phyloP scores from a whole-genome alignment of 805 yeast genomes.

The Komagataella pseudopastoris region DNA sequence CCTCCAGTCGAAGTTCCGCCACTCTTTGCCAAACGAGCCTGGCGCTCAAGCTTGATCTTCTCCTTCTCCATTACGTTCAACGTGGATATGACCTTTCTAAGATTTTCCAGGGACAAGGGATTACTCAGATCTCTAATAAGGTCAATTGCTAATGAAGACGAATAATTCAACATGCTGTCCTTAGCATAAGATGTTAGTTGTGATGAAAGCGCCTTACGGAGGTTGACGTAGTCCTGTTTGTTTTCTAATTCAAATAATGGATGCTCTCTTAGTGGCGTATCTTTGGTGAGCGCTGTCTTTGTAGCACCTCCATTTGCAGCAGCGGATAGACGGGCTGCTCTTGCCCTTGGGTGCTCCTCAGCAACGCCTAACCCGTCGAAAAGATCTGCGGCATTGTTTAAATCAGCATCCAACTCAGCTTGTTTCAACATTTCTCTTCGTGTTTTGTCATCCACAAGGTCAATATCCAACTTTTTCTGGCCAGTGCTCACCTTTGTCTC shows the following conservation, averaged over 20 bases:
- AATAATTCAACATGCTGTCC: slow-evolving; percentile 51
- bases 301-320: slow-evolving; percentile 21
- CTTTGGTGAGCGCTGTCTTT: slow-evolving; percentile 29
- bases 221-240: slow-evolving; percentile 66
- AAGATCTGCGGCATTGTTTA: slow-evolving; percentile 86
- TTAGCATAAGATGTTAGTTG: slow-evolving; percentile 48
- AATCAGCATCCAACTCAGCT: slow-evolving; percentile 76
- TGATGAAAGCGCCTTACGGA: slow-evolving; percentile 59
- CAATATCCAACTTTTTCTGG: slow-evolving; percentile 39
- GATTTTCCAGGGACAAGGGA: slow-evolving; percentile 72
- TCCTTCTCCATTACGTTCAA: slow-evolving; percentile 71
- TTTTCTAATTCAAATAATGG: slow-evolving; percentile 79
- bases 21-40: slow-evolving; percentile 64
- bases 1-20: slow-evolving; percentile 88
- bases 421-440: slow-evolving; percentile 59
- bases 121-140: slow-evolving; percentile 72
- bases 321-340: slow-evolving; percentile 30
- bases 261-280: slow-evolving; percentile 56
- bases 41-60: slow-evolving; percentile 83
- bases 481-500: slow-evolving; percentile 24
- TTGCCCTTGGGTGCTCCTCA: slow-evolving; percentile 41
- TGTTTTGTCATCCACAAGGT: slow-evolving; percentile 59
- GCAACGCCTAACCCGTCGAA: slow-evolving; percentile 63
- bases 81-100: slow-evolving; percentile 77
- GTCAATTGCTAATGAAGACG: slow-evolving; percentile 70